Percentiles rank a stretch among this genome's conserved stretches.
phyloP scores from a whole-genome alignment of 371 early-diverging fungal genomes.

The Apophysomyces trapeziformis region DNA sequence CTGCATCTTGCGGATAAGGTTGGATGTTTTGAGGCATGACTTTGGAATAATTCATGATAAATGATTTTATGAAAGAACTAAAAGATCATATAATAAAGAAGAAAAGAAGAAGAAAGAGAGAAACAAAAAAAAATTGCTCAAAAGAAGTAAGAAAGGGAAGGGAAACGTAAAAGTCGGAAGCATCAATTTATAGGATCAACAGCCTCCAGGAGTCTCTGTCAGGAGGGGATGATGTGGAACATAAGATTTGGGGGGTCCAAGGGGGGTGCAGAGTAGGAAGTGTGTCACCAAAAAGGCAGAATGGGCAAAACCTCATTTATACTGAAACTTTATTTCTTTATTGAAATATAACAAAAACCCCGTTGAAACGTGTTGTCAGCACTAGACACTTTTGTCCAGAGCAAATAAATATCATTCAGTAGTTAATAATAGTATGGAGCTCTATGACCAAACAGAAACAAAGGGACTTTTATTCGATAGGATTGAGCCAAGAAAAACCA shows the following conservation, averaged over 20 bases:
- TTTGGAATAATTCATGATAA: slow-evolving; percentile 4
- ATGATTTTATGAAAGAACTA: neutral
- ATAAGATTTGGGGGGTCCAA: neutral
- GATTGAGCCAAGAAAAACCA: slow-evolving; percentile 1
- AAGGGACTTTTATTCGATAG: neutral
- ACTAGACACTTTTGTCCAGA: no score
- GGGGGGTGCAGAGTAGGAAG: neutral
- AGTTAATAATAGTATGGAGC: neutral
- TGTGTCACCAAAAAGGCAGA: neutral
- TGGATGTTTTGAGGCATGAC: slow-evolving; percentile 3
- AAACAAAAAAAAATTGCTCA: neutral
- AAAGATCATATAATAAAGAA: slow-evolving; percentile 2
- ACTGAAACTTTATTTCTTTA: neutral
- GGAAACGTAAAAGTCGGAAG: neutral
- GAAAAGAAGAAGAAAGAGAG: no score
- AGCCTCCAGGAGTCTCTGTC: neutral
- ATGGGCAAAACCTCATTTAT: neutral
- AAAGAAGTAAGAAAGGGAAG: slow-evolving; percentile 7
- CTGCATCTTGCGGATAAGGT: slow-evolving; percentile 5
- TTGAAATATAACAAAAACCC: slow-evolving; percentile 1
- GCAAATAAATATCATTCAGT: neutral
- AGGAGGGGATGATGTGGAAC: neutral
- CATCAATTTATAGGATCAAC: slow-evolving; percentile 7
- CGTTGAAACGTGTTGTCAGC: slow-evolving; percentile 3
- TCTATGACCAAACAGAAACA: neutral